Base-by-base conservation (phyloP, 2,329 filamentous ascomycete species). In the Chalaropsis thielavioides region DNA sequence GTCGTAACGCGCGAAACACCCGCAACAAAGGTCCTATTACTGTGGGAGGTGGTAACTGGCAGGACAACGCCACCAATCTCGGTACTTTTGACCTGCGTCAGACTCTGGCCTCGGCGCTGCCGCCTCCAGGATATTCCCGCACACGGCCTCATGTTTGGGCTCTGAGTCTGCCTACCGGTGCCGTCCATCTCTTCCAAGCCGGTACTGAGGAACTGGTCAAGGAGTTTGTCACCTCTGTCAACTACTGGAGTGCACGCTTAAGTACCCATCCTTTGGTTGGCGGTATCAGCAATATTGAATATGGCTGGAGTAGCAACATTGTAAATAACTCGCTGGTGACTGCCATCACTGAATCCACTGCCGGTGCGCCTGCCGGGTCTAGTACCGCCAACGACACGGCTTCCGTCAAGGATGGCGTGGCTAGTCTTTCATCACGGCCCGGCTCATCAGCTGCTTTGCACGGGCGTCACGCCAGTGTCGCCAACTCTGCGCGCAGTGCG, bases 21-120 rank as follows among this genome's bases (percentile, higher is more conserved):
- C 62, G 62, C 51, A 79, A 78, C 67, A 75, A 78, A 63, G 79
- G 78, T 10, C 69, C 83, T 13, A 83, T 86, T 35, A 81, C 88
- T 6, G 94, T 97, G 1, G 94, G 94, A 69, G 94, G 94, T 67
- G 94, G 94, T 27, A 97, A 99, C 74, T 99, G 94, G 94, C 92
- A 92, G 74, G 92, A 96, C 70, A 97, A 95, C 72, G 94, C 94
- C 4, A 91, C 95, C 69, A 90, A 86, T 69, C 80, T 96, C 10
- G 92, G 90, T 70, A 88, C 87, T 22, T 97, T 96, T 74, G 85
- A 88, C 54, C 83, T 99, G 7, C 84, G 92, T 22, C 92, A 97
- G 73, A 95, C 92, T 0, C 88, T 97, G 69, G 94, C 94, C 11
- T 96, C 90, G 65, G 85, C 88, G 0, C 82, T 99, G 15, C 94